Conservation (phyloP, 306 rosid genomes). For the Cucurbita moschata region DNA sequence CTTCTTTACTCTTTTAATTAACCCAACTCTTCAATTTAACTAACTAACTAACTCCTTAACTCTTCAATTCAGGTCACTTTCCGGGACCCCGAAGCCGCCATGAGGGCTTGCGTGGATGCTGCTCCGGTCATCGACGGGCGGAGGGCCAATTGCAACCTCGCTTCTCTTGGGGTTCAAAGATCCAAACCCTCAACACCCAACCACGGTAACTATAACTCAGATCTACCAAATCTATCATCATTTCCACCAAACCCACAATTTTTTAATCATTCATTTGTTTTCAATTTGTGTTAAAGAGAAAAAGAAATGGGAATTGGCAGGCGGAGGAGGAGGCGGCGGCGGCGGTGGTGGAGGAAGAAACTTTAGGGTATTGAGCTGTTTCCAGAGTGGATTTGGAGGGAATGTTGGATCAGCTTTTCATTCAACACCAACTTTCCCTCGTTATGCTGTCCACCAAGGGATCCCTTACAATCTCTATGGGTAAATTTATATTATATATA, state of each 20-base stretch:
- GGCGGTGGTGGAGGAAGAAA: slow-evolving; percentile 51
- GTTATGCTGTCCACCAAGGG: slow-evolving; percentile 91
- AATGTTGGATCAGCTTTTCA: slow-evolving; percentile 66
- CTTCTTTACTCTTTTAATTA: too few relatives aligned
- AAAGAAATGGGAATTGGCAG: slow-evolving; percentile 4
- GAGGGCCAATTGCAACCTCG: slow-evolving; percentile 95
- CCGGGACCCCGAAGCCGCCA: slow-evolving; percentile 83
- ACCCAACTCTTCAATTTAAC: too few relatives aligned
- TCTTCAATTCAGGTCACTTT: slow-evolving; percentile 53
- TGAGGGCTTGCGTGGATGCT: slow-evolving; percentile 98
- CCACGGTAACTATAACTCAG: slow-evolving; percentile 30
- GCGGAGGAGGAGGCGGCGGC: background rate
- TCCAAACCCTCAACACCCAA: slow-evolving; percentile 99
- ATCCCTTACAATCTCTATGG: slow-evolving; percentile 81
- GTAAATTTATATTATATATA: slow-evolving; percentile 16
- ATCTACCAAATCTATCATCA: background rate
- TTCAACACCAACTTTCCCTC: slow-evolving; percentile 85
- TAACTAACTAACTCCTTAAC: too few relatives aligned
- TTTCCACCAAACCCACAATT: background rate
- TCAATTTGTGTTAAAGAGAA: background rate
- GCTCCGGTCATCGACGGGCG: slow-evolving; percentile 94
- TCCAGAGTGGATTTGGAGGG: slow-evolving; percentile 80
- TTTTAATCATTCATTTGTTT: too few relatives aligned
- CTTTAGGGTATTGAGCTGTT: slow-evolving; percentile 74
- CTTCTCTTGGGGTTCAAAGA: slow-evolving; percentile 97